A percentile compares a stretch with the other conserved stretches of the same genome.
These are phyloP conservation scores for Microsporum ferrugineum DNA, from an alignment of 2,329 filamentous ascomycete species.

Conservation along the genomic window DNA sequence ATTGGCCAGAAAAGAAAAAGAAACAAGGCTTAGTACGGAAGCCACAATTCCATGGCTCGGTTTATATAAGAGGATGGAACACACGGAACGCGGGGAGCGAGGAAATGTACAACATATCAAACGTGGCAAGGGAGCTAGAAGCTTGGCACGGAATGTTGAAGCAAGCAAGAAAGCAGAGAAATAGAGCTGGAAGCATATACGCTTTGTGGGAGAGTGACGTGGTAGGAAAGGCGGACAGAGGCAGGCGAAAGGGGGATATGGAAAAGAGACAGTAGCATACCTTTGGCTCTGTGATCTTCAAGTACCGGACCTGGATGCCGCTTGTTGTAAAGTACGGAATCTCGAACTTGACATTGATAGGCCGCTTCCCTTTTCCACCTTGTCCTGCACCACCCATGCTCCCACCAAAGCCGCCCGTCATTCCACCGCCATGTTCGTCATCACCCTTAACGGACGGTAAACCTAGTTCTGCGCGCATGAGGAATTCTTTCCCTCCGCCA, in stretches of 20 bases:
- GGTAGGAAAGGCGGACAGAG: background rate
- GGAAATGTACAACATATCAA: background rate
- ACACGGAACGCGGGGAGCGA: background rate
- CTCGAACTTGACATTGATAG: slow-evolving; percentile 98
- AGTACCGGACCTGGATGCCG: slow-evolving; percentile 93
- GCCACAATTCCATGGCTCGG: background rate
- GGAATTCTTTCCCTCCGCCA: slow-evolving; percentile 92
- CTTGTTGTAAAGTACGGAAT: slow-evolving; percentile 99
- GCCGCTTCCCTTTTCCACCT: slow-evolving; percentile 75
- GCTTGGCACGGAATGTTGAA: background rate
- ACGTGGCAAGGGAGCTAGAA: slow-evolving; percentile 2
- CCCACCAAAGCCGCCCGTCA: slow-evolving; percentile 94
- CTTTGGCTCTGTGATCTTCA: slow-evolving; percentile 99
- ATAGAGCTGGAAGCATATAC: background rate
- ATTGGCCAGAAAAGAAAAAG: background rate
- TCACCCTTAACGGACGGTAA: slow-evolving; percentile 89
- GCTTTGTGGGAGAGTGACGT: background rate
- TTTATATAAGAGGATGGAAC: background rate
- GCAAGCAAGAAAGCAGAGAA: background rate
- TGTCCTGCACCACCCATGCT: slow-evolving; percentile 87
- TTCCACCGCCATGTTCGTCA: slow-evolving; percentile 88
- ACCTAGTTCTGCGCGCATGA: slow-evolving; percentile 95
- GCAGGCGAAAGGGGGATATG: background rate
- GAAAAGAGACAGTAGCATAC: slow-evolving; percentile 42
- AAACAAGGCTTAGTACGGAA: background rate